phyloP scores from a whole-genome alignment of 192 early-diverging fungal genomes.

The Rhizophagus sp. region DNA sequence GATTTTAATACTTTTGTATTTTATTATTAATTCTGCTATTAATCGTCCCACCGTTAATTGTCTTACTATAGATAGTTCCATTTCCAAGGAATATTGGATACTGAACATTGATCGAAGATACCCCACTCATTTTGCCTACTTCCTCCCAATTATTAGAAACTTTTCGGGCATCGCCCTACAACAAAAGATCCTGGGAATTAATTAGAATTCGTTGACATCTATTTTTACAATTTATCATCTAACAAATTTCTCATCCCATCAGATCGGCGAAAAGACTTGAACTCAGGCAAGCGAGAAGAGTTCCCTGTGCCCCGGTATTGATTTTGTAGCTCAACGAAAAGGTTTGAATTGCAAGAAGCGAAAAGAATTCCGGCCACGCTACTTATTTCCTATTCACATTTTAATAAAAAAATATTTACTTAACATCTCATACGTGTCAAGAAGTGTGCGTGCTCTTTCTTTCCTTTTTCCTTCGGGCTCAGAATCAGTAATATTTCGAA shows the following conservation, averaged over 20 bases:
- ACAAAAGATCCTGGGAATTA: neutral
- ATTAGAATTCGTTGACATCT: too few species aligned
- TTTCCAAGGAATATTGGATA: too few species aligned
- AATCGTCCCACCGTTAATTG: too few species aligned
- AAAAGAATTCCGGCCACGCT: neutral
- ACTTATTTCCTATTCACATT: neutral
- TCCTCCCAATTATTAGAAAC: too few species aligned
- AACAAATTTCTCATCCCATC: neutral
- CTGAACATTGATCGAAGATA: neutral
- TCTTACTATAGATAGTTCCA: neutral
- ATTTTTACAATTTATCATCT: neutral
- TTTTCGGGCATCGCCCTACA: neutral
- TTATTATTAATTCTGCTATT: too few species aligned
- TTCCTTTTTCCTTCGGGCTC: slow-evolving; percentile 15
- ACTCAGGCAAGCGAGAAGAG: too few species aligned
- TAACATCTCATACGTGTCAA: neutral
- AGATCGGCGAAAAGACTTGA: neutral
- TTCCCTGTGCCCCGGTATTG: neutral
- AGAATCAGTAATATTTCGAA: slow-evolving; percentile 10
- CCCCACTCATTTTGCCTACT: too few species aligned
- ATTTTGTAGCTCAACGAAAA: neutral
- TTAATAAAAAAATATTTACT: neutral
- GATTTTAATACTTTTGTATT: too few species aligned
- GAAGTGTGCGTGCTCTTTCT: neutral
- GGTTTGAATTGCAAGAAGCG: neutral